Conservation (phyloP, 129 eudicot species). For the Flaveria bidentis region DNA sequence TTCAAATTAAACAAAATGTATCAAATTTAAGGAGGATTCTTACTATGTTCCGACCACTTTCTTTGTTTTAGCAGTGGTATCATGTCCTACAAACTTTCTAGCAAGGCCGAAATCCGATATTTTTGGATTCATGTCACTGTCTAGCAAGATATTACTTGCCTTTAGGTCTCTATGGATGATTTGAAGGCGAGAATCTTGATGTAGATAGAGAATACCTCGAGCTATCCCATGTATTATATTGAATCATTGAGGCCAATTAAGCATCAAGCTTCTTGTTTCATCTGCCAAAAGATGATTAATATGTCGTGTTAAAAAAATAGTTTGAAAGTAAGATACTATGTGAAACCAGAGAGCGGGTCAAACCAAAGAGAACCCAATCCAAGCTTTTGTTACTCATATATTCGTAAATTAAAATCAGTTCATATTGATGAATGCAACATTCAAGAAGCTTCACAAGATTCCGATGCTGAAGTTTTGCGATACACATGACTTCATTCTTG, state of each 20-base stretch:
- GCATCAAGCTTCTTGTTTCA: conserved; percentile 25
- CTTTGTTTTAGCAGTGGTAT: conserved; percentile 25
- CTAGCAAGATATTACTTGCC: conserved; percentile 42
- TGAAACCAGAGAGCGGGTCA: background rate
- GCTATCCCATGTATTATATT: conserved; percentile 44
- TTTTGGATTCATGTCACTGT: conserved; percentile 47
- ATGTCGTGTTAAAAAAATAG: too few species aligned
- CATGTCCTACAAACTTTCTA: conserved; percentile 32
- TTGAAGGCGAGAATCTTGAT: conserved; percentile 49
- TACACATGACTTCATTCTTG: conserved; percentile 10
- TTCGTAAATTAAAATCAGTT: conserved; percentile 11
- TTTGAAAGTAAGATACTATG: too few species aligned
- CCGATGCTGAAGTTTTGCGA: conserved; percentile 40
- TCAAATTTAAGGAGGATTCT: conserved; percentile 14
- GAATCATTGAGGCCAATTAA: conserved; percentile 38
- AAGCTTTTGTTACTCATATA: conserved; percentile 20
- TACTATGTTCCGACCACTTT: conserved; percentile 52
- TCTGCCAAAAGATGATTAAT: background rate
- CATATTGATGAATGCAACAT: conserved; percentile 25
- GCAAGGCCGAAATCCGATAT: conserved; percentile 58
- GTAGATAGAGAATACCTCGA: conserved; percentile 53
- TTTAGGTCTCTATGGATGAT: conserved; percentile 52
- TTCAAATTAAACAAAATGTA: background rate
- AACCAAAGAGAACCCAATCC: conserved; percentile 1
- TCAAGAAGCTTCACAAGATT: conserved; percentile 44